Conservation (phyloP, 345 rosid genomes). For the Nephelium lappaceum region DNA sequence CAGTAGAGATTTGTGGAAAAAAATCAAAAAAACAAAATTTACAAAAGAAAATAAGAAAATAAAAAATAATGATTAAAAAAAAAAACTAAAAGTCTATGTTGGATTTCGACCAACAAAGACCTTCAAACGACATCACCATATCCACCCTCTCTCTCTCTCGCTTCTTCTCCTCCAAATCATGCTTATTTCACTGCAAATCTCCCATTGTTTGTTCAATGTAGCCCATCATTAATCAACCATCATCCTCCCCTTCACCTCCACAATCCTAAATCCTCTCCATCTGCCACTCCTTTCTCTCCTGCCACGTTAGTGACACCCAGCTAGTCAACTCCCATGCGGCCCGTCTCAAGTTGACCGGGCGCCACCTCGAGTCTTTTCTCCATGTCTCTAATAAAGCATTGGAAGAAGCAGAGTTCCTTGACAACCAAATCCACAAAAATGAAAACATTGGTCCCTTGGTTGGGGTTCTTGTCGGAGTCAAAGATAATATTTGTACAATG, state of each 20-base stretch:
- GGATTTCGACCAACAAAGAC: too few species aligned
- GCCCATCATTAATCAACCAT: conserved; percentile 32
- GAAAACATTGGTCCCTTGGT: conserved; percentile 75
- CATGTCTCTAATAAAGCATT: conserved; percentile 63
- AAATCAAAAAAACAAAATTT: too few species aligned
- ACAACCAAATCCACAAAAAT: conserved; percentile 46
- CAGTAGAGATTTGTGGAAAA: too few species aligned
- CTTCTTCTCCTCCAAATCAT: conserved; percentile 21
- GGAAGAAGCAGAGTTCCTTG: conserved; percentile 54
- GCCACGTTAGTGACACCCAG: conserved; percentile 59
- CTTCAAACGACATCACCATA: conserved; percentile 22
- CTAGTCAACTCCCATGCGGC: conserved; percentile 68
- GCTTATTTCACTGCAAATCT: background rate
- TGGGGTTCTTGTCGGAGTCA: conserved; percentile 75
- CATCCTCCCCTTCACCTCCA: conserved; percentile 25
- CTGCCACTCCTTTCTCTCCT: conserved; percentile 74
- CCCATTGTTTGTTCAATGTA: conserved; percentile 9
- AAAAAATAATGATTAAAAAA: too few species aligned
- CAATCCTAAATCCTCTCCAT: conserved; percentile 69
- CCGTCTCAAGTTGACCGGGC: conserved; percentile 68
- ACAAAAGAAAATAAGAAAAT: too few species aligned
- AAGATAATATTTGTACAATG: conserved; percentile 83
- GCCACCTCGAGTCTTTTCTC: conserved; percentile 74
- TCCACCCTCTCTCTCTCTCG: conserved; percentile 50
- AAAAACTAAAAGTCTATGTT: too few species aligned